A percentile compares a stretch with the other conserved stretches of the same genome.
Evolutionary conservation across 345 rosid species (phyloP).

Genomic region (Eucalyptus leucophloia): DNA sequence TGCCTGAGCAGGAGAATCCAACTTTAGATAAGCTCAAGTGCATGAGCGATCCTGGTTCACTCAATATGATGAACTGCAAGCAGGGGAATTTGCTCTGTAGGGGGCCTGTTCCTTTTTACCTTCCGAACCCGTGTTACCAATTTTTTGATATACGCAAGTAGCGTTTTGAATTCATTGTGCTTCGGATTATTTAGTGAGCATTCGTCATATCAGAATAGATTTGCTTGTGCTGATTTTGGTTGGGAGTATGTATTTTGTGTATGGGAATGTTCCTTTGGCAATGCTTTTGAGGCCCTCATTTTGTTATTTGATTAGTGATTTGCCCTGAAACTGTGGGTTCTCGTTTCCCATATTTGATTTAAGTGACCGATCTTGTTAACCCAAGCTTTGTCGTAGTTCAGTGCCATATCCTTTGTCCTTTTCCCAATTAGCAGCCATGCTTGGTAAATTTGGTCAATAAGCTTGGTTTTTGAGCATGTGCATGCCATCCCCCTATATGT

Average conservation of each 20-base stretch:
- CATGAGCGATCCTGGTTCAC: neutral
- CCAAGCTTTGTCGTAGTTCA: neutral
- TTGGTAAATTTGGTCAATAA: neutral
- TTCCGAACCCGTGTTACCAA: neutral
- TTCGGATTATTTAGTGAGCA: neutral
- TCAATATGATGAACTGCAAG: neutral
- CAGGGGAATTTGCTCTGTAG: neutral
- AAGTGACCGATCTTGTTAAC: neutral
- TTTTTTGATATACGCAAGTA: neutral
- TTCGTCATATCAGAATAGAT: neutral
- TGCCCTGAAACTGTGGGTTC: neutral
- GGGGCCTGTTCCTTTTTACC: neutral
- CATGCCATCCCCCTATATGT: neutral
- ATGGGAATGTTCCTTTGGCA: neutral
- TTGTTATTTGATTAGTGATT: neutral
- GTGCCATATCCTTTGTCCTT: neutral
- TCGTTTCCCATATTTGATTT: neutral
- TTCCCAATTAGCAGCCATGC: neutral
- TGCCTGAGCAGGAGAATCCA: neutral
- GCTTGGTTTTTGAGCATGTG: neutral
- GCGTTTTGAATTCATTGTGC: neutral
- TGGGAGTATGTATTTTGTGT: neutral
- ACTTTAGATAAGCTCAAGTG: neutral
- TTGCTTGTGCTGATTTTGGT: neutral
- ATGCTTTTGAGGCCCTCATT: neutral